Evolutionary conservation across 2,329 filamentous ascomycete species (phyloP), one percentile per base, ranked within the genome.

Genomic region (Aspergillus cejpii): DNA sequence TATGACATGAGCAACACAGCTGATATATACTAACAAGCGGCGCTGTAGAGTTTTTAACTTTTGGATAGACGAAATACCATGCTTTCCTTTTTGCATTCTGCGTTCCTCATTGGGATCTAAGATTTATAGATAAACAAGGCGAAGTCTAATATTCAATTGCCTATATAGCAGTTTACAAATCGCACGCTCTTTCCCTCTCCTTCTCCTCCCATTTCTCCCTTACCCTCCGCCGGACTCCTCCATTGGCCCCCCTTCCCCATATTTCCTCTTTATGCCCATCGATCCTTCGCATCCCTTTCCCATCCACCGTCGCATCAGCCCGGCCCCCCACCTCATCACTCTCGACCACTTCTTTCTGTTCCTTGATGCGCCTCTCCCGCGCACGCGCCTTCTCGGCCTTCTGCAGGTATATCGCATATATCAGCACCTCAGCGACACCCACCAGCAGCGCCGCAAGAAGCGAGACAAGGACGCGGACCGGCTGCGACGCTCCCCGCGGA

Each of bases 371-470:
- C 46, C 55, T 61, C 55, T 72, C 71, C 41, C 61, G 65, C 17
- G 51, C 55, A 43, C 59, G 65, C 19, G 69, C 69, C 42, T 60
- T 43, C 39, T 64, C 62, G 11, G 73, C 60, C 50, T 74, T 74
- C 33, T 63, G 57, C 42, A 73, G 47, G 56, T 75, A 75, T 8
- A 67, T 66, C 19, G 65, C 68, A 58, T 74, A 74, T 12, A 75
- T 64, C 10, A 65, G 59, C 19, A 69, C 67, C 56, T 75, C 72
- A 3, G 72, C 71, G 14, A 74, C 59, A 0, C 70, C 72, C 29
- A 75, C 70, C 34, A 65, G 51, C 37, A 74, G 33, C 3, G 64
- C 71, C 6, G 61, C 62, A 38, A 64, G 59, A 10, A 73, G 44
- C 20, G 69, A 66, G 3, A 72, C 34, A 7, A 73, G 52, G 10